Base-by-base conservation (phyloP, 106 monocot species). In the Alisma plantagoaquatica region DNA sequence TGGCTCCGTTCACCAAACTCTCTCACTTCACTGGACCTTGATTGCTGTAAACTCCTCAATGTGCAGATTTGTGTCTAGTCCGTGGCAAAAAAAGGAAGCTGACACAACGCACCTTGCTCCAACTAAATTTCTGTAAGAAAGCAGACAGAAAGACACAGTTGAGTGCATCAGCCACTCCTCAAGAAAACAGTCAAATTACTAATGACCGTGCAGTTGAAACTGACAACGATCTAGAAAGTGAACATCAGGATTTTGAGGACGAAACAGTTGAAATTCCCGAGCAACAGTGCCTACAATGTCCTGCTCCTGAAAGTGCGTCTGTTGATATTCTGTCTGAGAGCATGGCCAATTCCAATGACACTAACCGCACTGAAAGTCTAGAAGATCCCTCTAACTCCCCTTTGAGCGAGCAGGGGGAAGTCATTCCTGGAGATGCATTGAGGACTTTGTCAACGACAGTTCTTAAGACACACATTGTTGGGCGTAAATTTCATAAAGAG, bases 391-490 rank as follows among this genome's bases (percentile, higher is more conserved):
- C 23, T 27, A 21, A 27, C 20, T 27, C 28, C 24, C 35, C 48
- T 21, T 31, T 1, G 3, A 30, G 23, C 12, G 64, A 43, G 25
- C 33, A 52, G 29, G 10, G 14, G n/a, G 52, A 43, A 29, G 16
- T 51, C 41, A 63, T 55, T 44, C 10, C 18, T 18, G 43, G 5
- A 66, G 52, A 28, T 59, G 41, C 32, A 49, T 31, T 28, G n/a
- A 53, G 58, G 43, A 35, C 45, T 60, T 51, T 49, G 12, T 21
- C 53, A 33, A 20, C 53, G 26, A 35, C 20, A 29, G 32, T 14
- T 41, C 54, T 91, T 56, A 80, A 84, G 24, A 91, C 84, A 41
- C 70, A 43, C 49, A 81, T 91, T 54, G 91, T 91, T 49, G 91
- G 91, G 5, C 84, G 69, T 42, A 80, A 62, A 20, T 91, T 91